Base-by-base conservation (phyloP, 2,329 filamentous ascomycete species). In the Ascomycota sp. region DNA sequence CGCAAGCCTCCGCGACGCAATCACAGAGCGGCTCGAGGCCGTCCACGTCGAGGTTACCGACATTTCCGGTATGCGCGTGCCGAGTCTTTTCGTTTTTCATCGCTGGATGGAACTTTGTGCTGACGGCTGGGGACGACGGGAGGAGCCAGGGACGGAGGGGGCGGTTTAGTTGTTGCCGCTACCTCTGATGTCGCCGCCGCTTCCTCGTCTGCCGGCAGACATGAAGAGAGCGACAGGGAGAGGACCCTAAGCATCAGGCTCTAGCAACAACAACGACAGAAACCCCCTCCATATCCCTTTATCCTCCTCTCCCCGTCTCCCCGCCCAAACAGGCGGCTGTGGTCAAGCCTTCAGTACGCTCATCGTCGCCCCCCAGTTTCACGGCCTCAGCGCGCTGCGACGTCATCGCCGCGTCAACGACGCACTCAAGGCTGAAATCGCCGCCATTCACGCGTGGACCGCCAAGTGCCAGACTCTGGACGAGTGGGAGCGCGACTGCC, bases 381-480 rank as follows among this genome's bases (percentile, higher is more conserved):
- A 65, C 32, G 72, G 70, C 42, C 75, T 78, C 51, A 77, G 59
- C 45, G 79, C 79, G 30, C 69, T 94, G 33, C 82, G 82, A 48
- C 69, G 85, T 33, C 81, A 93, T 54, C 73, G 85, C 26, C 64
- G 91, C 37, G 83, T 92, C 42, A 93, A 94, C 54, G 65, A 65
- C 11, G 72, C 73, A 5, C 61, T 94, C 42, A 86, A 83, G 57
- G 68, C 75, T 28, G 83, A 94, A 56, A 92, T 94, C 49, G 79
- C 80, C 11, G 69, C 68, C 38, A 92, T 94, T 42, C 85, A 94
- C 58, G 85, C 85, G 24, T 94, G 85, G 85, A 91, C 81, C 32
- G 81, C 83, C 20, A 91, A 83, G 56, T 93, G 85, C 51, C 78
- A 83, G 57, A 94, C 85, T 7, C 80, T 81, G 1, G 80, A 83